phyloP scores from a whole-genome alignment of 2,329 filamentous ascomycete genomes.

The Zelopaecilomyces penicillatus region DNA sequence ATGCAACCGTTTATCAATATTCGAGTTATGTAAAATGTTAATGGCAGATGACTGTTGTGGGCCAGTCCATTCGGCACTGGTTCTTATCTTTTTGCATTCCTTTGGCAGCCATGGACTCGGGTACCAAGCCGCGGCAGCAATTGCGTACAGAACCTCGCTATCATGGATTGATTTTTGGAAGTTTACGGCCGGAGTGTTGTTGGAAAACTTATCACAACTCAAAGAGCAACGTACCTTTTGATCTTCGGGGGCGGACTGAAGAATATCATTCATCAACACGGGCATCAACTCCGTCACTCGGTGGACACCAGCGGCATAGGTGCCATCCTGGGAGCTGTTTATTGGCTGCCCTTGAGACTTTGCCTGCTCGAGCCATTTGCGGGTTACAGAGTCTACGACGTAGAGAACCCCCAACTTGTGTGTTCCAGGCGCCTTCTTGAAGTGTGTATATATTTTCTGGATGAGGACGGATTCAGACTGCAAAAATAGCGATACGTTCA shows the following conservation, averaged over 20 bases:
- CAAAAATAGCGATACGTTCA: background rate
- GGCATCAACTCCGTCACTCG: slow-evolving; percentile 94
- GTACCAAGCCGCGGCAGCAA: too few species aligned
- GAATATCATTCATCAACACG: slow-evolving; percentile 89
- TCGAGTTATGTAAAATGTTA: too few species aligned
- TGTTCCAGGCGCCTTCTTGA: slow-evolving; percentile 87
- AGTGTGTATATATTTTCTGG: slow-evolving; percentile 93
- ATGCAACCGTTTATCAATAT: too few species aligned
- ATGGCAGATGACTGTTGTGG: too few species aligned
- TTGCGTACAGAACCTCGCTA: background rate
- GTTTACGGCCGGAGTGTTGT: slow-evolving; percentile 8
- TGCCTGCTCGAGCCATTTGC: slow-evolving; percentile 96
- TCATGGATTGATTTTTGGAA: slow-evolving; percentile 5
- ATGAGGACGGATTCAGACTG: slow-evolving; percentile 92
- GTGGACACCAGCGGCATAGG: slow-evolving; percentile 89
- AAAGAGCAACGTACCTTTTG: slow-evolving; percentile 77
- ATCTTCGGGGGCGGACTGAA: slow-evolving; percentile 77
- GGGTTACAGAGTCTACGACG: slow-evolving; percentile 99
- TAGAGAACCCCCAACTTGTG: slow-evolving; percentile 99
- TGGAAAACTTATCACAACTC: slow-evolving; percentile 6
- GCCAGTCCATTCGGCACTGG: too few species aligned
- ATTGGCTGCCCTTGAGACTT: slow-evolving; percentile 76
- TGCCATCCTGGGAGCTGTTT: slow-evolving; percentile 76
- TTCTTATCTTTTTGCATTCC: too few species aligned
- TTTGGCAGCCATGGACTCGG: too few species aligned